A percentile compares a stretch with the other conserved stretches of the same genome.
Evolutionary conservation across 2,329 filamentous ascomycete species (phyloP).

Genomic region (Trichoderma aggressivum): DNA sequence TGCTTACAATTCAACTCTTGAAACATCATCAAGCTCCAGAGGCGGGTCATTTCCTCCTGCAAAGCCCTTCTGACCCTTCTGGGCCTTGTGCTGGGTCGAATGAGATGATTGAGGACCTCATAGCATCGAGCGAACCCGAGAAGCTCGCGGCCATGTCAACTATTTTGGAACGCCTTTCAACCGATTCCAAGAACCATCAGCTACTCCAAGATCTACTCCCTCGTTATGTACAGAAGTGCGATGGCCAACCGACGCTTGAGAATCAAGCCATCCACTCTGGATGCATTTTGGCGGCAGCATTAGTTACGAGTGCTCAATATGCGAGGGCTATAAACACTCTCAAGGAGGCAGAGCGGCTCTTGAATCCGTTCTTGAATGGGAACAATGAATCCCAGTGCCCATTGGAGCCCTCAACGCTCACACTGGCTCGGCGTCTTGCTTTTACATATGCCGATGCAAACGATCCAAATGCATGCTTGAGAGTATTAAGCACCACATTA

Average conservation of each 20-base stretch:
- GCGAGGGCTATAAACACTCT: neutral
- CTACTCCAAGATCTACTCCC: neutral
- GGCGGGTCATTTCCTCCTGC: neutral
- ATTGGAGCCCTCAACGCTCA: neutral
- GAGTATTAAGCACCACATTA: neutral
- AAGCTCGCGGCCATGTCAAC: neutral
- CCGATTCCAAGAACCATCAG: neutral
- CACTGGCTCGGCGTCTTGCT: neutral
- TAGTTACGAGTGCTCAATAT: no score
- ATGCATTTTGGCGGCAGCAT: neutral
- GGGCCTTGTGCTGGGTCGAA: fast-evolving
- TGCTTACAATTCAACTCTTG: neutral
- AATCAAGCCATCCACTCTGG: neutral
- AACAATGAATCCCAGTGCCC: fast-evolving
- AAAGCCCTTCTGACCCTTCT: no score
- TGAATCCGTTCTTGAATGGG: no score
- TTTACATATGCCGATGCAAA: neutral
- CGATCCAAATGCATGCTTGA: neutral
- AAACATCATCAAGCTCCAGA: neutral
- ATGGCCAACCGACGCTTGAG: neutral
- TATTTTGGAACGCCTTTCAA: neutral
- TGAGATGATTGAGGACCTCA: neutral
- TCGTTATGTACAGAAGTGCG: neutral
- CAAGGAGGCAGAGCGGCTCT: neutral
- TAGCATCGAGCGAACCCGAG: neutral